Evolutionary conservation across 192 early-diverging fungal genomes (phyloP), one percentile per base, ranked within the genome.

Genomic region (Coemansia sp.): DNA sequence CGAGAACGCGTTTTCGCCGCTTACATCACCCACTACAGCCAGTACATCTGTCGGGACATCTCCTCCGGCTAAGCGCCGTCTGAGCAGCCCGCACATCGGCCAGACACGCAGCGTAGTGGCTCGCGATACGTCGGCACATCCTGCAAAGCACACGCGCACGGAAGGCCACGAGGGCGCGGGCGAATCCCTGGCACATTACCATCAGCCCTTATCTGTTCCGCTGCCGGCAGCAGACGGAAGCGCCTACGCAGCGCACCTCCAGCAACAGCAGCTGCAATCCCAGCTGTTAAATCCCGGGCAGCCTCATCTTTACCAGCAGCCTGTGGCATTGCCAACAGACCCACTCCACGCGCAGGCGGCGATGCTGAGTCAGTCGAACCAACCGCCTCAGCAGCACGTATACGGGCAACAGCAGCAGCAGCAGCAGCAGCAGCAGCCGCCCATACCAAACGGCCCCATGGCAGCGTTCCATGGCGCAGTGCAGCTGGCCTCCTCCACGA

Each of bases 21-120:
- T 68, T 10, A 44, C 62, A 30, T 68, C 74, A 21, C 65, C 65
- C 14, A 67, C 68, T 0, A 52, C 30, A 19, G 27, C 51, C 8
- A 41, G 53, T 7, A 48, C 67, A 50, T 50, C 72, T 31, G 60
- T 38, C 16, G 31, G 56, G 10, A 14, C 66, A 19, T 53, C 52
- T 16, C n/a, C 64, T 10, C 55, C 69, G 25, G 61, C 53, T 28
- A 79, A 79, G 71, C 76, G 76, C 44, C 76, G 76, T 10, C 59
- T 70, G 49, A 79, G 76, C 67, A 79, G 71, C 67, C 68, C 70
- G 18, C 58, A 55, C 12, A 31, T 62, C 32, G 66, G 50, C 25
- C 27, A 51, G 24, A 18, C 54, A 21, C 24, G 31, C 34, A 41
- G 24, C 4, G 23, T 44, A 14, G n/a, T 28, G 23, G 60, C 57